Evolutionary conservation across 495 filamentous ascomycete species (phyloP), one percentile per base, ranked within the genome.

Genomic region (Pseudoneurospora amorphoporcata): DNA sequence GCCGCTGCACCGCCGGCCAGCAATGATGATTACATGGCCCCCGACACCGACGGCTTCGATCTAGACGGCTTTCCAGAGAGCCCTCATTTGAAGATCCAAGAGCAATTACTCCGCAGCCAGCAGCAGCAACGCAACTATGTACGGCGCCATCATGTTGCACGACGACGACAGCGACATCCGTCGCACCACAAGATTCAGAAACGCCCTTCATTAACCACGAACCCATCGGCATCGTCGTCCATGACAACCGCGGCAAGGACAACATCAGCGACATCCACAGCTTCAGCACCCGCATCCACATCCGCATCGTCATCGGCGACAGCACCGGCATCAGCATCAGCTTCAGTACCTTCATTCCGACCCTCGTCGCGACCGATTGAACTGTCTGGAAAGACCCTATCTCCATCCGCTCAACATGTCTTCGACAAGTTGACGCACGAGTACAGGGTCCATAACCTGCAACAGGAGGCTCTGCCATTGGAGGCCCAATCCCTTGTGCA

Each of bases 371-470:
- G 5, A 23, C 4, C 4, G 43, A 23, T n/a, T 19, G 43, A 12
- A 47, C 23, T 23, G 53, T 14, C 32, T 65, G 23, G 23, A 35
- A 3, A 37, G 12, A 12, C 14, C 53, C 6, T 23, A 65, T 8
- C 14, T 65, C 53, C 53, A 35, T 65, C 32, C 35, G 29, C 53
- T 65, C 53, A 6, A 7, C 23, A 65, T 65, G 53, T 43, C 37
- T 73, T 82, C 43, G 79, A 83, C 8, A 75, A 69, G 6, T 72
- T 83, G 68, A 78, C 79, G 23, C 77, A 75, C 71, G 77, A 79
- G 70, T 75, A 83, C 69, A 83, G 81, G 77, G 73, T 75, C 45
- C 82, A 84, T 41, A 78, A 79, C 41, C 73, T 80, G 32, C 78
- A 75, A 58, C 47, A 23, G 23, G 47, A 58, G 10, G 47, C 19